These are phyloP conservation scores for Trifolium fragiferum DNA, from an alignment of 306 rosid genomes.

Conservation along the genomic window DNA sequence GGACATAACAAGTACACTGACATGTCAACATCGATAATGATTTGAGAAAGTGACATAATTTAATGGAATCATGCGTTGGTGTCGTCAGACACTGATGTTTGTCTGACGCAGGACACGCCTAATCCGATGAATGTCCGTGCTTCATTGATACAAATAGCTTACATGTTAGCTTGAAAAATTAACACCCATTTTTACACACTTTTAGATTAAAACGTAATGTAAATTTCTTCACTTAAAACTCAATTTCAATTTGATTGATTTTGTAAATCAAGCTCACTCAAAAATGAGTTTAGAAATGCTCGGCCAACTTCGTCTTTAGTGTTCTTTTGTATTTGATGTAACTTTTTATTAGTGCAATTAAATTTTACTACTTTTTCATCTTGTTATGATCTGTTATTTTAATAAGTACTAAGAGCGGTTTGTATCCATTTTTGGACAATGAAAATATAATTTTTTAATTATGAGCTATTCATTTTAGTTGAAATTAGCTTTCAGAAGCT, in stretches of 20 bases:
- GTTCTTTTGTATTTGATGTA: not conserved
- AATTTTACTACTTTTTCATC: not conserved
- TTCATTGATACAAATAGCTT: not conserved
- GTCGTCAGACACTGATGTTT: too few relatives aligned
- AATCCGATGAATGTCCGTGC: too few relatives aligned
- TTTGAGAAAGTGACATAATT: too few relatives aligned
- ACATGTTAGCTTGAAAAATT: not conserved
- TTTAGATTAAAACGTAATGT: not conserved
- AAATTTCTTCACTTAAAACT: not conserved
- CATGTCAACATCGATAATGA: too few relatives aligned
- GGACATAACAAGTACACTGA: too few relatives aligned
- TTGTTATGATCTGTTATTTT: not conserved
- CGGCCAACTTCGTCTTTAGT: not conserved
- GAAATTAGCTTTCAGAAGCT: constrained; percentile 1
- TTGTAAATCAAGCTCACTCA: not conserved
- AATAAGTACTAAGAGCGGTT: not conserved
- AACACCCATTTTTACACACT: not conserved
- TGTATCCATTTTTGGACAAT: not conserved
- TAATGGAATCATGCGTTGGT: too few relatives aligned
- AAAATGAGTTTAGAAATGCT: not conserved
- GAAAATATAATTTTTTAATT: not conserved
- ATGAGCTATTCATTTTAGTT: not conserved
- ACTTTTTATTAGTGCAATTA: not conserved
- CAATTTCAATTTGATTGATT: not conserved
- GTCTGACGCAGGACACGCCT: too few relatives aligned